Conservation (phyloP, 306 rosid genomes). For the Boehmeria nivea region DNA sequence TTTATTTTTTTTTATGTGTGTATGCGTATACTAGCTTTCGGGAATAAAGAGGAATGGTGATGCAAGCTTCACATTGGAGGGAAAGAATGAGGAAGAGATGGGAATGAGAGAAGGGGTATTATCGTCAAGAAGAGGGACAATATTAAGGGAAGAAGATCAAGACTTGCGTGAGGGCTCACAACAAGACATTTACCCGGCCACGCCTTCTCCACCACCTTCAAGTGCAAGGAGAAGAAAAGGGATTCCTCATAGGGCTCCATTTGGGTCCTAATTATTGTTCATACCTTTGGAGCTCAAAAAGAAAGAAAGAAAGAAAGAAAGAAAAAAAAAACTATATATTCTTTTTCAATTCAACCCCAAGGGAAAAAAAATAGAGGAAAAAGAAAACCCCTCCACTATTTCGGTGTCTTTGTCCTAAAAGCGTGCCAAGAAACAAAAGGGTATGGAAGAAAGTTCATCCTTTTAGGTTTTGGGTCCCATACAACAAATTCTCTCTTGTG, state of each 20-base stretch:
- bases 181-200: conserved; percentile 63
- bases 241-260: conserved; percentile 93
- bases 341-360: too few species aligned
- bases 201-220: conserved; percentile 77
- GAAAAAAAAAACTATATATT: too few species aligned
- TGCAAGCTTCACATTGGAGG: conserved; percentile 59
- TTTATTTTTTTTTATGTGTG: background rate
- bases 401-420: conserved; percentile 32
- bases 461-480: conserved; percentile 61
- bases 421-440: too few species aligned
- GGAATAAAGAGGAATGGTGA: conserved; percentile 79
- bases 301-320: too few species aligned
- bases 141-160: conserved; percentile 32
- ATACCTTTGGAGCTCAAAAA: too few species aligned
- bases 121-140: conserved; percentile 30
- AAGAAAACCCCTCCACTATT: conserved; percentile 7
- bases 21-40: conserved; percentile 51
- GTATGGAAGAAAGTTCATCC: conserved; percentile 62
- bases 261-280: conserved; percentile 54
- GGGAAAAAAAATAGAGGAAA: background rate
- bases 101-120: too few species aligned
- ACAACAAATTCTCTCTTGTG: conserved; percentile 59
- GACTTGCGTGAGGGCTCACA: conserved; percentile 79
- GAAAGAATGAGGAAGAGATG: conserved; percentile 39
- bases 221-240: conserved; percentile 92